Percentiles rank a stretch among this genome's conserved stretches.
phyloP scores from a whole-genome alignment of 345 rosid genomes.

The Cochlearia excelsa region DNA sequence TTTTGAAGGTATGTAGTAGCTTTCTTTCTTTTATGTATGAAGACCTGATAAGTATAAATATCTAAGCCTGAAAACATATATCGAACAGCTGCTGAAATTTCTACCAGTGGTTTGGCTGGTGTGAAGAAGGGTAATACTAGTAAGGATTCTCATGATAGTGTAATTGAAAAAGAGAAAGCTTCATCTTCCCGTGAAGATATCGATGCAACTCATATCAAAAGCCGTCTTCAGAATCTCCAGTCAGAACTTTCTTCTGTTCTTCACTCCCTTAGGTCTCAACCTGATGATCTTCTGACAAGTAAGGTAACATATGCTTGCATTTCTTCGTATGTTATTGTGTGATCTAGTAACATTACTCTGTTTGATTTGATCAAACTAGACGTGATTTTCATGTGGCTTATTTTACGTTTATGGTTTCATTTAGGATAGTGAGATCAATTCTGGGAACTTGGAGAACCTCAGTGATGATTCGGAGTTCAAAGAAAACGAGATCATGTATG shows the following conservation, averaged over 20 bases:
- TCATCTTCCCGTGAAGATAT: slow-evolving; percentile 35
- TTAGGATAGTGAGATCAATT: slow-evolving; percentile 25
- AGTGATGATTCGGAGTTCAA: slow-evolving; percentile 86
- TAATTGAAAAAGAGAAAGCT: slow-evolving; percentile 35
- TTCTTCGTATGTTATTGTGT: slow-evolving; percentile 2
- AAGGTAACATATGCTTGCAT: slow-evolving; percentile 37
- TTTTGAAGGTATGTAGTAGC: slow-evolving; percentile 60
- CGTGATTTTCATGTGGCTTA: slow-evolving; percentile 15
- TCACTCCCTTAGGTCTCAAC: slow-evolving; percentile 50
- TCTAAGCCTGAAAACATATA: slow-evolving; percentile 15
- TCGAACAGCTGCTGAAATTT: slow-evolving; percentile 57
- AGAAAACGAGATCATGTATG: slow-evolving; percentile 68
- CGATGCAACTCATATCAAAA: slow-evolving; percentile 42
- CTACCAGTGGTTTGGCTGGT: slow-evolving; percentile 22
- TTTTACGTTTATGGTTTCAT: slow-evolving; percentile 24
- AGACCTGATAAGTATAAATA: background rate
- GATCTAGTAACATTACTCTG: slow-evolving; percentile 5
- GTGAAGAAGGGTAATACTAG: slow-evolving; percentile 30
- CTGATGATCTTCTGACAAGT: slow-evolving; percentile 39
- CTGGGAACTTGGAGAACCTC: slow-evolving; percentile 47
- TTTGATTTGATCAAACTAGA: background rate
- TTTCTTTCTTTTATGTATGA: slow-evolving; percentile 6
- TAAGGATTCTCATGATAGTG: slow-evolving; percentile 29
- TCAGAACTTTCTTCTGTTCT: slow-evolving; percentile 79
- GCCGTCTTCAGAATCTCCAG: slow-evolving; percentile 65